Percentiles rank a stretch among this genome's conserved stretches.
phyloP scores from a whole-genome alignment of 2,329 filamentous ascomycete genomes.

The Fusarium mexicanum region DNA sequence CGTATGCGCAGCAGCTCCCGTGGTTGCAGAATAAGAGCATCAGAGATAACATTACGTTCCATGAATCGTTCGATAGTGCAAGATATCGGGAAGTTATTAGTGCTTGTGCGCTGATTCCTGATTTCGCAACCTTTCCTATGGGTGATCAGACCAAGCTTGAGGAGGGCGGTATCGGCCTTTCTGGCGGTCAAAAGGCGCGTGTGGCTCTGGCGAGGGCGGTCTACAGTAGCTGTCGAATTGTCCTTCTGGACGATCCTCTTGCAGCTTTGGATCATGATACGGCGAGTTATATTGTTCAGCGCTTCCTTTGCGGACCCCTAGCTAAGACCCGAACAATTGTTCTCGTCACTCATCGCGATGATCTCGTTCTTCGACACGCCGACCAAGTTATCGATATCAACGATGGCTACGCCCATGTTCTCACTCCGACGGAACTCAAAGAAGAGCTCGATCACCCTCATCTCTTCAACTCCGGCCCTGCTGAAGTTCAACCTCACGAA shows the following conservation, averaged over 20 bases:
- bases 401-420: conserved; percentile 64
- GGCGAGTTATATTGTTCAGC: conserved; percentile 69
- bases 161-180: conserved; percentile 70
- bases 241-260: conserved; percentile 71
- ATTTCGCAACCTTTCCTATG: conserved; percentile 64
- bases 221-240: conserved; percentile 65
- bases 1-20: conserved; percentile 68
- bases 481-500: conserved; percentile 34
- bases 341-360: conserved; percentile 83
- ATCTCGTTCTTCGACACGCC: conserved; percentile 78
- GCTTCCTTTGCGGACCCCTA: conserved; percentile 67
- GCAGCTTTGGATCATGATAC: conserved; percentile 72
- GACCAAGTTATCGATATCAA: conserved; percentile 77
- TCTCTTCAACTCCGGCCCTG: conserved; percentile 37
- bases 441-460: conserved; percentile 52
- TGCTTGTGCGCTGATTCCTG: conserved; percentile 66
- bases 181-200: conserved; percentile 70
- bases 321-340: conserved; percentile 74
- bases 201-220: conserved; percentile 71
- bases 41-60: conserved; percentile 72
- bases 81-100: conserved; percentile 69
- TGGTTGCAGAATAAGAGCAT: conserved; percentile 75
- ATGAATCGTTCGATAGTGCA: conserved; percentile 61
- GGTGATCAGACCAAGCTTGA: conserved; percentile 69
- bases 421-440: conserved; percentile 57